Evolutionary conservation across 164 flowering plant genomes (phyloP), one percentile per base, ranked within the genome.

Genomic region (Taxillus chinensis): DNA sequence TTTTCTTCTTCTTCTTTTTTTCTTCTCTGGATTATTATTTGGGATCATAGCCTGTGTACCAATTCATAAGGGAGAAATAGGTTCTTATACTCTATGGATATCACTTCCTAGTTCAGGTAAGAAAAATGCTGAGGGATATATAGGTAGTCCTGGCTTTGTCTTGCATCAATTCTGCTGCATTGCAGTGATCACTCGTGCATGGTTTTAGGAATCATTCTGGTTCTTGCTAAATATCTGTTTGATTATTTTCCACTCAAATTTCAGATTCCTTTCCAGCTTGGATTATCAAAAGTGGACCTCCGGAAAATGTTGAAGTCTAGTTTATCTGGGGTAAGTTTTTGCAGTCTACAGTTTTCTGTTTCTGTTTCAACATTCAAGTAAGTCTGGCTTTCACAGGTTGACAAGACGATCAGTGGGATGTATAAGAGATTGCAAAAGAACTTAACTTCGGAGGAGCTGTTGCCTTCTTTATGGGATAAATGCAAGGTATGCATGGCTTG

Each of bases 401-500:
- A 93, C 72, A 93, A 89, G 75, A 81, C 89, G 51, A 76, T 93
- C 53, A 62, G 45, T 46, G 75, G 79, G 15, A 90, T 93, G 99
- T 87, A 86, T 65, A 89, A 84, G 72, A 90, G 69, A 73, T 61
- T 93, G 72, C 96, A 86, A 73, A 93, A 89, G 82, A 86, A 89
- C 69, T 77, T 93, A 62, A 82, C 96, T 61, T 85, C 96, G 12
- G 99, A 93, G 71, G 99, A 93, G 70, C 77, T 93, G 62, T 67
- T 93, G 56, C 97, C 97, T 62, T 86, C 97, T 39, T 73, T 90
- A 67, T 93, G 99, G 99, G 99, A 90, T 61, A 93, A 93, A 75
- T 93, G 96, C 96, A 93, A 89, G 99, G 97, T 92, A 68, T 45
- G 68, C 41, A 2, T 40, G 11, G 27, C 43, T 17, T 46, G 9